Evolutionary conservation across 2,329 filamentous ascomycete species (phyloP).

Genomic region (Aspergillus neotritici): DNA sequence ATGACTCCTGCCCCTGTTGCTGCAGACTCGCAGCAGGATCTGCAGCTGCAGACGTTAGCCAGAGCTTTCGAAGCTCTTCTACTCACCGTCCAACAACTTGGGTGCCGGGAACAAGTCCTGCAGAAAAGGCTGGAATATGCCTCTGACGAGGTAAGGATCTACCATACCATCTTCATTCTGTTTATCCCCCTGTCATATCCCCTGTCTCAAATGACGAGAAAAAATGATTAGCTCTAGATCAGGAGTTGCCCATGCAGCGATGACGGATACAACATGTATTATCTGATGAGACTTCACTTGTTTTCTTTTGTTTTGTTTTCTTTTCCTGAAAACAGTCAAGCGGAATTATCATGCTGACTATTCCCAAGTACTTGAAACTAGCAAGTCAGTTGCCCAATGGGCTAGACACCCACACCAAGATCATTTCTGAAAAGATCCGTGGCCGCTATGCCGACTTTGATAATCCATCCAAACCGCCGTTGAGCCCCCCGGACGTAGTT

Average conservation of each 20-base stretch:
- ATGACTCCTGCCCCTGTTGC: slow-evolving; percentile 31
- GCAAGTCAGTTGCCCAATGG: slow-evolving; percentile 26
- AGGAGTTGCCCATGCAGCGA: slow-evolving; percentile 58
- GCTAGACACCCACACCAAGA: slow-evolving; percentile 26
- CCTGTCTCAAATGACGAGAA: slow-evolving; percentile 45
- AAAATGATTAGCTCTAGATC: slow-evolving; percentile 75
- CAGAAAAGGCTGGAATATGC: slow-evolving; percentile 34
- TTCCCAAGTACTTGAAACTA: slow-evolving; percentile 31
- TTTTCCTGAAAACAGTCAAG: slow-evolving; percentile 11
- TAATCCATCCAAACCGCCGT: slow-evolving; percentile 53
- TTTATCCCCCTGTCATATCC: slow-evolving; percentile 1
- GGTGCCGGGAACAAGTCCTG: slow-evolving; percentile 35
- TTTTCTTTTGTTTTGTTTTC: slow-evolving; percentile 13
- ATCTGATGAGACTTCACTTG: slow-evolving; percentile 43
- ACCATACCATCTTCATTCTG: slow-evolving; percentile 2
- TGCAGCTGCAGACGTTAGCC: slow-evolving; percentile 33
- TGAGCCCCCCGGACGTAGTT: slow-evolving; percentile 57
- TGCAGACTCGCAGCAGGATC: slow-evolving; percentile 28
- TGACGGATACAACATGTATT: slow-evolving; percentile 60
- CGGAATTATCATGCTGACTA: slow-evolving; percentile 22
- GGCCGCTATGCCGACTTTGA: slow-evolving; percentile 27
- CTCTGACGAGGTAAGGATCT: slow-evolving; percentile 35
- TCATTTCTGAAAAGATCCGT: slow-evolving; percentile 26
- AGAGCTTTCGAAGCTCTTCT: slow-evolving; percentile 40
- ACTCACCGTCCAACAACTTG: slow-evolving; percentile 36